Conservation (phyloP, 2,329 filamentous ascomycete species). For the Hypomyces rosellus region DNA sequence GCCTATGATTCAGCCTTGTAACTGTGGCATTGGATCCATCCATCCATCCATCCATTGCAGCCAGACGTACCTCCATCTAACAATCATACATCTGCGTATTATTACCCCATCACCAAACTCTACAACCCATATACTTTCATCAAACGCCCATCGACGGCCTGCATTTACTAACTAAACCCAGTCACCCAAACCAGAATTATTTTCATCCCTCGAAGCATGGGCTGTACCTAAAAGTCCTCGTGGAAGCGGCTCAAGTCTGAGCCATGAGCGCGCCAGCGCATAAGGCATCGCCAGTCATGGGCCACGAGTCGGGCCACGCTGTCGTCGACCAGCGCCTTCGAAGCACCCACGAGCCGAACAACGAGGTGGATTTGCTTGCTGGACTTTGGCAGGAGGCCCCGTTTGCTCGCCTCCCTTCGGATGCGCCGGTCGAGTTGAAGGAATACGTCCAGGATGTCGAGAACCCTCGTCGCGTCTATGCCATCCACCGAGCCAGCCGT, state of each 20-base stretch:
- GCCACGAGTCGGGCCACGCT: constrained; percentile 8
- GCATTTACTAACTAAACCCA: not conserved
- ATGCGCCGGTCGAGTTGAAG: constrained; percentile 53
- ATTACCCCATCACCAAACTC: no score
- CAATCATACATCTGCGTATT: no score
- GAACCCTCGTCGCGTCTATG: constrained; percentile 55
- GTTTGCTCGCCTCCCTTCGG: constrained; percentile 52
- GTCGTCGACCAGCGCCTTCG: constrained; percentile 9
- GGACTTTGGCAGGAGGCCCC: constrained; percentile 57
- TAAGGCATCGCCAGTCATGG: constrained; percentile 10
- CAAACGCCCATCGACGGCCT: not conserved
- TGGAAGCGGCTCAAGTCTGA: constrained; percentile 9
- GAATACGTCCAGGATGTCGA: constrained; percentile 52
- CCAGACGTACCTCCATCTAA: no score
- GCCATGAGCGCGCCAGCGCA: constrained; percentile 16
- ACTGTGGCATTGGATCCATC: no score
- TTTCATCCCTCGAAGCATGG: constrained; percentile 7
- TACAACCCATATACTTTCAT: no score
- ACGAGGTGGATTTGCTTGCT: constrained; percentile 45
- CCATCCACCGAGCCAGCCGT: constrained; percentile 53
- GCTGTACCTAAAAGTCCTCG: not conserved
- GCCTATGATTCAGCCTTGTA: no score
- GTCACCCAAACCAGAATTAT: no score
- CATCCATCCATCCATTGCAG: no score
- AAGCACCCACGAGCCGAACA: constrained; percentile 17